Evolutionary conservation across 2,329 filamentous ascomycete genomes (phyloP), one percentile per base, ranked within the genome.

Genomic region (Massarina eburnea): DNA sequence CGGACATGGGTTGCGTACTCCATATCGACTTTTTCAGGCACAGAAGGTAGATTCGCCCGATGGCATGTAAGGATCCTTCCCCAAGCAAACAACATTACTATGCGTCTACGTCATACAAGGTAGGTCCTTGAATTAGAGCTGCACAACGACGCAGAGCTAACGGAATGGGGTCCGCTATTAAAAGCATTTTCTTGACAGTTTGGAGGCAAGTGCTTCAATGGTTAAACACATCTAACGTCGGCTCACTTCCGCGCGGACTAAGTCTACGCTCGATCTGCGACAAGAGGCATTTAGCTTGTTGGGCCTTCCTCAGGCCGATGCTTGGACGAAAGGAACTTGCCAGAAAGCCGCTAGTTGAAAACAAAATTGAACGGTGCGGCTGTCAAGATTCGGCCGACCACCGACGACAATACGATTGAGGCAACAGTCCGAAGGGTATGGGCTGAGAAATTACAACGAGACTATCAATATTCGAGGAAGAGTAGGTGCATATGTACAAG

Each of bases 171-270:
- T 36, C 32, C 34, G 43, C 39, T 37, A 33, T 33, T 21, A 45
- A 47, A 46, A 52, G 52, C 42, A 45, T 37, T 41, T 41, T 46
- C 17, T 19, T 41, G 27, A 35, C n/a, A 18, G 27, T 17, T 32
- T n/a, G 15, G 30, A 30, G 15, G 18, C 4, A 30, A 38, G 27
- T 18, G 18, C 32, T 32, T 44, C 33, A 22, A 29, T 52, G 49
- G 48, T 19, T 57, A 47, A 52, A 48, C 51, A 30, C 46, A 34
- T 42, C 47, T 43, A 42, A 19, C 15, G 21, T 45, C 49, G 42
- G 34, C 8, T 39, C 22, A 30, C 43, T 43, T 46, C 51, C 51
- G 42, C 49, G 42, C 36, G 39, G 33, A 42, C 21, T 41, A 48
- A 51, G 48, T 37, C 39, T 40, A n/a, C 30, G 34, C 15, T 39